These are phyloP conservation scores for Entomortierella chlamydospora DNA, from an alignment of 192 early-diverging fungal species.

Conservation along the genomic window DNA sequence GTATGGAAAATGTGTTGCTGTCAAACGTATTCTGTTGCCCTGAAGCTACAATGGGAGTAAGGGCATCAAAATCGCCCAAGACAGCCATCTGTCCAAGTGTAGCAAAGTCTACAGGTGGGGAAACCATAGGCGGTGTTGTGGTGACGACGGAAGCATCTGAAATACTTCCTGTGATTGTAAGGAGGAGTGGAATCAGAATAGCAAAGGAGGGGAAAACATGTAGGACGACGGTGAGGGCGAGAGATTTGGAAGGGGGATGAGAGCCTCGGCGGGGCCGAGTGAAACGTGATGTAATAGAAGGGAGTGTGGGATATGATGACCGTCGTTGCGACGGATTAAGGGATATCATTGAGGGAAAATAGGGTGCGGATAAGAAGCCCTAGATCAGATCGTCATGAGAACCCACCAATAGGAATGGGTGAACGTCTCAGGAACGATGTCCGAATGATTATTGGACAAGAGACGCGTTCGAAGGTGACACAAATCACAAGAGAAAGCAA, in stretches of 20 bases:
- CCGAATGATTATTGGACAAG: not conserved
- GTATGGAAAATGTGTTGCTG: slow-evolving; percentile 29
- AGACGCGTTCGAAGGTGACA: no score
- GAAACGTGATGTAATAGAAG: not conserved
- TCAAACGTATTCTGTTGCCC: slow-evolving; percentile 41
- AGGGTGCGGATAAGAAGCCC: no score
- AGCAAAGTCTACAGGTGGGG: slow-evolving; percentile 38
- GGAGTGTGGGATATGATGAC: no score
- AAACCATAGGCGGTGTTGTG: slow-evolving; percentile 2
- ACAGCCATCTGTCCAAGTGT: slow-evolving; percentile 40
- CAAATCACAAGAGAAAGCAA: no score
- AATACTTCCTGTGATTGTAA: not conserved
- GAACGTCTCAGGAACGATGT: not conserved
- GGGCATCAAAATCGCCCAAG: slow-evolving; percentile 41
- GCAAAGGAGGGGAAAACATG: not conserved
- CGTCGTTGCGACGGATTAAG: not conserved
- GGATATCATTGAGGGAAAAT: not conserved
- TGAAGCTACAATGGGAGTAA: slow-evolving; percentile 26
- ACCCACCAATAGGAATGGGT: no score
- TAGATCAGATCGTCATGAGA: no score
- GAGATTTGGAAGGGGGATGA: not conserved
- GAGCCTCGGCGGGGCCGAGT: not conserved
- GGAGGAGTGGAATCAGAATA: slow-evolving; percentile 1
- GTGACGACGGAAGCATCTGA: not conserved
- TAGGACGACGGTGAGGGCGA: not conserved